Evolutionary conservation across 108 stramenopile genomes (phyloP).

Genomic region (Epipyxis sp.): DNA sequence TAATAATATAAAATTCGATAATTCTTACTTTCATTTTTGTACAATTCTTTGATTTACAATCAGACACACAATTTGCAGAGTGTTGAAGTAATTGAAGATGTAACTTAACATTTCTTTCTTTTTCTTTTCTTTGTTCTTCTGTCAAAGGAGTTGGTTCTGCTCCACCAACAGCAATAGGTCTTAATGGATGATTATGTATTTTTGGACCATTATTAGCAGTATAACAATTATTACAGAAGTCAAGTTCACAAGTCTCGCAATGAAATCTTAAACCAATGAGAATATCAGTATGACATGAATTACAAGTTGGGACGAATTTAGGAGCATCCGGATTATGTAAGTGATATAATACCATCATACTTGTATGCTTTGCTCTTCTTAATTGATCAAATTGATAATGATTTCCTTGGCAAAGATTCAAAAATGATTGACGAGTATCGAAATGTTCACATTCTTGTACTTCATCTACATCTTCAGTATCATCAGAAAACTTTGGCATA

Average conservation of each 20-base stretch:
- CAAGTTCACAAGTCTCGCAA: constrained; percentile 2
- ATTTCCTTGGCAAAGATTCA: constrained; percentile 88
- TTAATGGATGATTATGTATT: not conserved
- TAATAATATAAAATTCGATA: not conserved
- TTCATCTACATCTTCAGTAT: constrained; percentile 69
- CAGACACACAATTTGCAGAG: constrained; percentile 78
- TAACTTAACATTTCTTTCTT: constrained; percentile 80
- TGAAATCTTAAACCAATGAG: constrained; percentile 51
- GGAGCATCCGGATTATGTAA: constrained; percentile 90
- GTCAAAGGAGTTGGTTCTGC: constrained; percentile 56
- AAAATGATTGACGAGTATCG: constrained; percentile 79
- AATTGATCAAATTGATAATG: constrained; percentile 98
- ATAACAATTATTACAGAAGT: constrained; percentile 22
- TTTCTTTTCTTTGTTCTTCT: constrained; percentile 82
- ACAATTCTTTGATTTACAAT: constrained; percentile 90
- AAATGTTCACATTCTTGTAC: constrained; percentile 70
- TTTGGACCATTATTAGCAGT: not conserved
- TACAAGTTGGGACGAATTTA: constrained; percentile 71
- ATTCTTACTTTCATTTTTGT: constrained; percentile 85
- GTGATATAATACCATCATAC: constrained; percentile 99
- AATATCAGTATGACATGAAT: constrained; percentile 50
- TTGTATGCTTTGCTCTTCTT: constrained; percentile 93
- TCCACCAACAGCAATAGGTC: not conserved
- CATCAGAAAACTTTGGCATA: constrained; percentile 1
- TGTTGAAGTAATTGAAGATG: constrained; percentile 95